Percentiles rank a stretch among this genome's conserved stretches.
Conservation (phyloP, 441 rosid species). For the Adansonia madagascariensis region DNA sequence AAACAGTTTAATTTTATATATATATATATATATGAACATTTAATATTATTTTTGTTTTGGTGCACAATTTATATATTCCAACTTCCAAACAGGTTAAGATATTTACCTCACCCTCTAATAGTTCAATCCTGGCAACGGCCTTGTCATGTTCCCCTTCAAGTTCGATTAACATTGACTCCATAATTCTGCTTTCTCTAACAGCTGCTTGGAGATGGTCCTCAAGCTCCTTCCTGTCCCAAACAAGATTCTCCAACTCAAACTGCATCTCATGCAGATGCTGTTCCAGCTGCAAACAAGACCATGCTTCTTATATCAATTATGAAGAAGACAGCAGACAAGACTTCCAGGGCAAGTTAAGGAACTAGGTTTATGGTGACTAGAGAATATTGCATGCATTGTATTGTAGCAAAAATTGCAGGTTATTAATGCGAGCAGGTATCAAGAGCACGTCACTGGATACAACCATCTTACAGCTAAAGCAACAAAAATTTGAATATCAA, state of each 20-base stretch:
- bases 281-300: conserved; percentile 61
- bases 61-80: not conserved
- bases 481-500: not conserved
- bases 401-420: not conserved
- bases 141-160: conserved; percentile 68
- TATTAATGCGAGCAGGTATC: not conserved
- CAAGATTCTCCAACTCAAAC: conserved; percentile 56
- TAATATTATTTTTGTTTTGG: not conserved
- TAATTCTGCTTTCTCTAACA: conserved; percentile 49
- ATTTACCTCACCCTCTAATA: conserved; percentile 66
- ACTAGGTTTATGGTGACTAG: not conserved
- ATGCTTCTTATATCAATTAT: conserved; percentile 20
- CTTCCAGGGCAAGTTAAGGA: not conserved
- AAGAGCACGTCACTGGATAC: not conserved
- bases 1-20: not conserved
- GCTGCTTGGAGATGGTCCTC: conserved; percentile 54
- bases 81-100: conserved; percentile 14
- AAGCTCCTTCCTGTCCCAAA: conserved; percentile 59
- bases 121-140: conserved; percentile 55
- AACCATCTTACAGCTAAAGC: not conserved
- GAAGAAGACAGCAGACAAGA: not conserved
- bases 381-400: not conserved
- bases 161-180: conserved; percentile 62
- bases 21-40: not conserved
- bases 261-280: conserved; percentile 49